phyloP scores from a whole-genome alignment of 257 asterid genomes.

The Buddleja alternifolia region DNA sequence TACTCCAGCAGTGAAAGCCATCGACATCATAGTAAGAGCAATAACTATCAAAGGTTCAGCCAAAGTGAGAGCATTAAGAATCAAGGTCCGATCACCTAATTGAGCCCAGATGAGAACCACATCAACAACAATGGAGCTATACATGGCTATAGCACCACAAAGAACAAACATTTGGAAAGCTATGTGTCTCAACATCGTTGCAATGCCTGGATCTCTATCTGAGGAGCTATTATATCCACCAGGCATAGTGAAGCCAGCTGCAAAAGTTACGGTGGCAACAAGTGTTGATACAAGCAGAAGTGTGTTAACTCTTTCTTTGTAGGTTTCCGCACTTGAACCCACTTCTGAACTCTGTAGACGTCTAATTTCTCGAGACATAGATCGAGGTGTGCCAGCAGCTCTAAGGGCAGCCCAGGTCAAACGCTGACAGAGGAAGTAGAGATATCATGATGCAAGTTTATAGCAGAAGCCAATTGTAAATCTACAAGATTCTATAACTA shows the following conservation, averaged over 20 bases:
- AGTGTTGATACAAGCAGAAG: slow-evolving; percentile 46
- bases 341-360: no score
- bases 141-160: slow-evolving; percentile 45
- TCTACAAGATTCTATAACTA: no score
- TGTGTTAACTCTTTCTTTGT: slow-evolving; percentile 40
- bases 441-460: background rate
- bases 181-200: slow-evolving; percentile 35
- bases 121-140: slow-evolving; percentile 38
- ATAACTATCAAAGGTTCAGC: slow-evolving; percentile 34
- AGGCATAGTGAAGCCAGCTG: slow-evolving; percentile 41
- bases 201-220: slow-evolving; percentile 31
- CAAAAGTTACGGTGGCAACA: slow-evolving; percentile 27
- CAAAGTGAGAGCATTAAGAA: slow-evolving; percentile 8
- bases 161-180: slow-evolving; percentile 41
- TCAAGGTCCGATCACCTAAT: slow-evolving; percentile 27
- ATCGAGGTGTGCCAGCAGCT: slow-evolving; percentile 32
- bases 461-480: background rate
- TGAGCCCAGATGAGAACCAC: slow-evolving; percentile 48
- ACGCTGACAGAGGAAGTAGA: slow-evolving; percentile 6
- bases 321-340: slow-evolving; percentile 1
- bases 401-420: slow-evolving; percentile 39
- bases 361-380: background rate
- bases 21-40: slow-evolving; percentile 45
- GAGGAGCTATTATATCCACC: slow-evolving; percentile 20
- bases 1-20: slow-evolving; percentile 46